Conservation (phyloP, 495 filamentous ascomycete species). For the Opeltia flavorubescens region DNA sequence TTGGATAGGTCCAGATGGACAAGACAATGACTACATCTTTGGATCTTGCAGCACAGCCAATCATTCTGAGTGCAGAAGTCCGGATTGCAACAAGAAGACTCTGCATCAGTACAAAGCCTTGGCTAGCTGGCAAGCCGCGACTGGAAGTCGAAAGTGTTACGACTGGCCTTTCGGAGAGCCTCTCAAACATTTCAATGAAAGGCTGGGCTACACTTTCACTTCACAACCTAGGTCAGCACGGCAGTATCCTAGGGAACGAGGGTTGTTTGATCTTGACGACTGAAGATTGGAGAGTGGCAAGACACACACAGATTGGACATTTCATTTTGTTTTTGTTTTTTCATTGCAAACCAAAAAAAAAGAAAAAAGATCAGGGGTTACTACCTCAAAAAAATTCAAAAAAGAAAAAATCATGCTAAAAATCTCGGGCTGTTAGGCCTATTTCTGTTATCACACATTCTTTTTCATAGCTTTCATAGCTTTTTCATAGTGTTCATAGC, state of each 20-base stretch:
- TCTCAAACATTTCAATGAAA: too few relatives aligned
- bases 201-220: too few relatives aligned
- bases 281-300: too few relatives aligned
- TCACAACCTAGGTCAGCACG: too few relatives aligned
- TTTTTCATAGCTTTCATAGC: too few relatives aligned
- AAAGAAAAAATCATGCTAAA: conserved; percentile 1
- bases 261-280: too few relatives aligned
- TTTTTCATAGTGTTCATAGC: too few relatives aligned
- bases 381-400: background rate
- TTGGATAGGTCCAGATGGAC: background rate
- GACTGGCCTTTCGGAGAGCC: too few relatives aligned
- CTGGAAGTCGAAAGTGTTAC: too few relatives aligned
- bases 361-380: conserved; percentile 1
- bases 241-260: too few relatives aligned
- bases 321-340: background rate
- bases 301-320: background rate
- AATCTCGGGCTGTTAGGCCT: background rate
- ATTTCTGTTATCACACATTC: background rate
- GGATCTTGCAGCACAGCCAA: background rate
- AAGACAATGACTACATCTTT: background rate
- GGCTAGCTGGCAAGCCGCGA: too few relatives aligned
- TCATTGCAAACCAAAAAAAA: background rate
- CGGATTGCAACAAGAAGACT: background rate
- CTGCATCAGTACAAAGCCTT: background rate
- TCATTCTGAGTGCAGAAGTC: background rate